Conservation (phyloP, 2,329 filamentous ascomycete genomes). For the Phyllosticta citrichinensis region DNA sequence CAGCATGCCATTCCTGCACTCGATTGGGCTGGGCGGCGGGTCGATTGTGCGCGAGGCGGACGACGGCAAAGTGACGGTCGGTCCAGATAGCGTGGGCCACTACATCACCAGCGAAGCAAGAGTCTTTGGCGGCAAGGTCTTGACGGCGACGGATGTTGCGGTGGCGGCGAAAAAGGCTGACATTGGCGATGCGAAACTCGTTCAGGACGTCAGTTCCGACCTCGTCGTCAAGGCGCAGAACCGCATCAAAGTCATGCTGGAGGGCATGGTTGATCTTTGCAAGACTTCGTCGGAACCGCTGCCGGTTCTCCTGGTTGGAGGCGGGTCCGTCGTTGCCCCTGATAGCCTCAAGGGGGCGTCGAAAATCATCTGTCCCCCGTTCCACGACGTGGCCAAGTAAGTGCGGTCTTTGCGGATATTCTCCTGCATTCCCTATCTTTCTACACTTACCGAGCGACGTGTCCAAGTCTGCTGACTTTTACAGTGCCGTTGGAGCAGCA, state of each 20-base stretch:
- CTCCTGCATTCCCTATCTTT: conserved; percentile 16
- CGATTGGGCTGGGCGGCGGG: conserved; percentile 49
- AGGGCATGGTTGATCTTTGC: conserved; percentile 50
- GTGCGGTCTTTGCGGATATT: not conserved
- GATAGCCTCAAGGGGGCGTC: conserved; percentile 47
- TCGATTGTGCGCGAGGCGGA: conserved; percentile 40
- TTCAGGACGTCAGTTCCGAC: conserved; percentile 21
- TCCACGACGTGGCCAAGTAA: conserved; percentile 8
- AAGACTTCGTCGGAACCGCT: conserved; percentile 52
- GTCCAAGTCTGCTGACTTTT: conserved; percentile 5
- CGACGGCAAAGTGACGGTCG: conserved; percentile 37
- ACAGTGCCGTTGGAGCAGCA: conserved; percentile 9
- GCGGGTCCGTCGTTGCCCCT: conserved; percentile 50
- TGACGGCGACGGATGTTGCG: conserved; percentile 50
- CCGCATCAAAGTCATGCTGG: conserved; percentile 42
- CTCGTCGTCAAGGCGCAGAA: conserved; percentile 16
- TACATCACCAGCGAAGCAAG: conserved; percentile 44
- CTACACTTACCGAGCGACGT: conserved; percentile 22
- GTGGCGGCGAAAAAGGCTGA: conserved; percentile 28
- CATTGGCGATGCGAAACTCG: conserved; percentile 36
- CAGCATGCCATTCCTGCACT: conserved; percentile 10
- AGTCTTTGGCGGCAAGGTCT: conserved; percentile 46
- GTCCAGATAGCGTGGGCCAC: conserved; percentile 54
- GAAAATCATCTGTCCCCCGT: conserved; percentile 34
- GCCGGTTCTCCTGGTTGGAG: conserved; percentile 53